phyloP scores from a whole-genome alignment of 176 grass and related monocot species.

The Aegilops longissima region DNA sequence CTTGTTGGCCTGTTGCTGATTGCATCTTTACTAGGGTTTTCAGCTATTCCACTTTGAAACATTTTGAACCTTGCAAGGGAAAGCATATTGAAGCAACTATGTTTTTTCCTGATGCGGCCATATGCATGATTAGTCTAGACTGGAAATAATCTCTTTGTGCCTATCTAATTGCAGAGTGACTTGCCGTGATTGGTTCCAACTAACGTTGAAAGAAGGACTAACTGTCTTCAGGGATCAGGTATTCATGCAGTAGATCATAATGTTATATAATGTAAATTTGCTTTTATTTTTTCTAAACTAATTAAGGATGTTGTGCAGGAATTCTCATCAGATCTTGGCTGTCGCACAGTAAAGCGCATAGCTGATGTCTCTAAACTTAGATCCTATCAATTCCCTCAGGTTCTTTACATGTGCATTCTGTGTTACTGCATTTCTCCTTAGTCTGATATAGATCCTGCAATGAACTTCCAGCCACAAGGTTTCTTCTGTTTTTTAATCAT shows the following conservation, averaged over 20 bases:
- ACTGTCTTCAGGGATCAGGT: constrained; percentile 99
- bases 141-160: background rate
- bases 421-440: constrained; percentile 6
- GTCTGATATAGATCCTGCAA: constrained; percentile 20
- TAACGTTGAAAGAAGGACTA: constrained; percentile 96
- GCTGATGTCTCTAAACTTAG: constrained; percentile 91
- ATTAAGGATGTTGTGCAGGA: constrained; percentile 59
- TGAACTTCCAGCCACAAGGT: constrained; percentile 14
- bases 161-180: constrained; percentile 70
- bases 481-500: constrained; percentile 23
- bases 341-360: constrained; percentile 87
- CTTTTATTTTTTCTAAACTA: constrained; percentile 19
- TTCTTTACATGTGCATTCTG: constrained; percentile 39
- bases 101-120: constrained; percentile 8
- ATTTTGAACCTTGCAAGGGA: constrained; percentile 23
- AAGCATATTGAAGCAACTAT: constrained; percentile 13
- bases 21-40: constrained; percentile 5
- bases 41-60: background rate
- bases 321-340: constrained; percentile 96
- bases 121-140: background rate
- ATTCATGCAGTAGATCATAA: constrained; percentile 6
- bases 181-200: constrained; percentile 99
- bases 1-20: constrained; percentile 7
- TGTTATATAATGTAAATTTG: constrained; percentile 4
- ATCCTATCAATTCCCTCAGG: constrained; percentile 98